Evolutionary conservation across 129 eudicot species (phyloP).

Genomic region (Oenanthe sinensis): DNA sequence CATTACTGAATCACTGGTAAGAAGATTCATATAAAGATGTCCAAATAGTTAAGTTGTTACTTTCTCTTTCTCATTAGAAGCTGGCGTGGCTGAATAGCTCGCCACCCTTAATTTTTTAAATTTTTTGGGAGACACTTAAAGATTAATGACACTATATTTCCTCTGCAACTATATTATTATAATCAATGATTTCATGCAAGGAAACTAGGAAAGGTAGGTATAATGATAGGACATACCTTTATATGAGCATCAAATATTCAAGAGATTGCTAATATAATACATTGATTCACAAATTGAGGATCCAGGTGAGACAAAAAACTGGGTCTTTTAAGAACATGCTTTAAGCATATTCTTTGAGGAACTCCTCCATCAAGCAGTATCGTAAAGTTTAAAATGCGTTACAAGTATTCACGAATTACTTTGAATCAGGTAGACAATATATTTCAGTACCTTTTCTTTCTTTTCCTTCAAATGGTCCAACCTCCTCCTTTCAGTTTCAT

Average conservation of each 20-base stretch:
- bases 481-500: constrained; percentile 47
- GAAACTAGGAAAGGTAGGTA: background rate
- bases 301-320: background rate
- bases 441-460: constrained; percentile 46
- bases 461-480: constrained; percentile 39
- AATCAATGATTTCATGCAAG: background rate
- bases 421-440: background rate
- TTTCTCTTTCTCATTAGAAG: background rate
- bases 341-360: background rate
- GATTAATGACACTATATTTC: background rate
- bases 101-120: background rate
- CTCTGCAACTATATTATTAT: background rate
- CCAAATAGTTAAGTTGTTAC: too few species aligned
- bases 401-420: background rate
- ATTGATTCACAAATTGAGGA: background rate
- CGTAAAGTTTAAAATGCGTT: background rate
- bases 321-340: background rate
- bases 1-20: background rate
- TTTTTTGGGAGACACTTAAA: background rate
- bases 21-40: background rate
- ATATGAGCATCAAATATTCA: background rate
- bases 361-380: background rate
- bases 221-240: background rate
- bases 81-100: background rate
- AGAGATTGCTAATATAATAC: background rate